phyloP scores from a whole-genome alignment of 164 flowering plant species.

The Paratinospora sagittata region DNA sequence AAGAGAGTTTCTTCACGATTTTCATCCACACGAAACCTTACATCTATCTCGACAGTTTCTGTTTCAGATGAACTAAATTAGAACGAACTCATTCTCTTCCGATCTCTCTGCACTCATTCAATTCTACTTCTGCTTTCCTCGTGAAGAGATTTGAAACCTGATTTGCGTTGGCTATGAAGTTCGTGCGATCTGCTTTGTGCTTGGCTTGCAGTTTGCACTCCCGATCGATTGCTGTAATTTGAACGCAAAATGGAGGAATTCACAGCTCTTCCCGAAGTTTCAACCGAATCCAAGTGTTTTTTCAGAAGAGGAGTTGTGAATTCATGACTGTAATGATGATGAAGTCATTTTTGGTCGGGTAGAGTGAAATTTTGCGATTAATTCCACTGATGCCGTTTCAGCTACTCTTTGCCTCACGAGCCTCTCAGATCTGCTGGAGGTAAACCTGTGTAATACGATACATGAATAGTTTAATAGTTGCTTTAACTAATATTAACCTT shows the following conservation, averaged over 20 bases:
- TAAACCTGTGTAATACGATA: slow-evolving; percentile 9
- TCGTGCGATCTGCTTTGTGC: slow-evolving; percentile 12
- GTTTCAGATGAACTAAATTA: not conserved
- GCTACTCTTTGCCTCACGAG: slow-evolving; percentile 67
- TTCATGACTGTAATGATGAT: not conserved
- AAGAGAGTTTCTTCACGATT: not conserved
- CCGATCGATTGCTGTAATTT: slow-evolving; percentile 9
- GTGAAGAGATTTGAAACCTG: not conserved
- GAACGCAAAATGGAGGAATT: slow-evolving; percentile 12
- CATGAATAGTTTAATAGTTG: not conserved
- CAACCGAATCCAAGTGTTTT: not conserved
- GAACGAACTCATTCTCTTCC: not conserved
- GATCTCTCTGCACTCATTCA: not conserved
- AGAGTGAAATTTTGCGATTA: slow-evolving; percentile 57
- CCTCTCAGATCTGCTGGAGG: slow-evolving; percentile 59
- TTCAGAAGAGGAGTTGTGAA: not conserved
- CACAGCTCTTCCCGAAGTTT: not conserved
- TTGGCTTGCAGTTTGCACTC: not conserved
- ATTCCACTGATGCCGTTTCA: slow-evolving; percentile 52
- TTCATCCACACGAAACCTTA: not conserved
- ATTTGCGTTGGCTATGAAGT: slow-evolving; percentile 14
- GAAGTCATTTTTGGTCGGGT: slow-evolving; percentile 14
- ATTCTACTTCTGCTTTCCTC: not conserved
- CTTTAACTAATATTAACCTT: not conserved
- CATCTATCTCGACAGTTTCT: not conserved